phyloP scores from a whole-genome alignment of 129 eudicot genomes.

The Centella asiatica region DNA sequence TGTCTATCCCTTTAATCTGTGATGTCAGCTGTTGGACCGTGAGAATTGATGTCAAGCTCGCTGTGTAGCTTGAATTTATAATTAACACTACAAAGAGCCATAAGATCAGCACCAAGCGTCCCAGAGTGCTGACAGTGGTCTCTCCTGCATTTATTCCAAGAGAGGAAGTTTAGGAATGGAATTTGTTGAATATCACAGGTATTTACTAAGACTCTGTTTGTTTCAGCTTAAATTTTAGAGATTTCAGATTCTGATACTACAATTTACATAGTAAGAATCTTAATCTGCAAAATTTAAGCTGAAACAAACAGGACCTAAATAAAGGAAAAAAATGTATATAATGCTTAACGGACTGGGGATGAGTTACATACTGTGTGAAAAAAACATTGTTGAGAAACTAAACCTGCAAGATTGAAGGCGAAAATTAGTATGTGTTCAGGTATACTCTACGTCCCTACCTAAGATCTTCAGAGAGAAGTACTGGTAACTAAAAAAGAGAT shows the following conservation, averaged over 20 bases:
- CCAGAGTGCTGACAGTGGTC: slow-evolving; percentile 30
- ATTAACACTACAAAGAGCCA: slow-evolving; percentile 36
- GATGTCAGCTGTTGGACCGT: slow-evolving; percentile 35
- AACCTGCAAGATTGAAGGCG: slow-evolving; percentile 20
- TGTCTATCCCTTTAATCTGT: slow-evolving; percentile 25
- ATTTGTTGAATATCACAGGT: neutral
- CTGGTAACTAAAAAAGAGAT: no score
- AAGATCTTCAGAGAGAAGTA: no score
- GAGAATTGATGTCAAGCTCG: slow-evolving; percentile 37
- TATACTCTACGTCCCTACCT: no score
- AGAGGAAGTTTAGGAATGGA: neutral
- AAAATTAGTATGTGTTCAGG: neutral
- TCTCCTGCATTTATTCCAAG: slow-evolving; percentile 18
- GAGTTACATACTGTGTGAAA: slow-evolving; percentile 26
- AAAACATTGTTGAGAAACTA: slow-evolving; percentile 31
- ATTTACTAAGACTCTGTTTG: no score
- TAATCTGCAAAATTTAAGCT: neutral
- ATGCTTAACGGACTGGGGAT: neutral
- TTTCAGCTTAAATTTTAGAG: no score
- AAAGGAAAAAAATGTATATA: neutral
- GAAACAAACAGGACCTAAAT: neutral
- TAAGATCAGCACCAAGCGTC: slow-evolving; percentile 29
- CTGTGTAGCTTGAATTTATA: slow-evolving; percentile 32
- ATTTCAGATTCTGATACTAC: no score
- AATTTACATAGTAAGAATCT: no score